phyloP scores from a whole-genome alignment of 495 filamentous ascomycete genomes.

The Xylaria bambusicola region DNA sequence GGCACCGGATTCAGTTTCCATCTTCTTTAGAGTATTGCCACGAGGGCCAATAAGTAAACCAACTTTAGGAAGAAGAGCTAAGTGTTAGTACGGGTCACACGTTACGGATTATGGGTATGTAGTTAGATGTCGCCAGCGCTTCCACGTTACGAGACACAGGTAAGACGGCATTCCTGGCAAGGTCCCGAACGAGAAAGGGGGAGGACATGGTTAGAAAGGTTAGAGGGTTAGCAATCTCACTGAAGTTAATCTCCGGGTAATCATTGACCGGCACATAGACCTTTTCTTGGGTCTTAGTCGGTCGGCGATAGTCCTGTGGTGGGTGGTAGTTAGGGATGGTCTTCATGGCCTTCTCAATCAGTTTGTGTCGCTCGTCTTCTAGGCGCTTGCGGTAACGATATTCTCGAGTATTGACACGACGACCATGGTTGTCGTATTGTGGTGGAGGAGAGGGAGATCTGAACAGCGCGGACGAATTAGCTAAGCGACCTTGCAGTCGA shows the following conservation, averaged over 20 bases:
- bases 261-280: constrained; percentile 99
- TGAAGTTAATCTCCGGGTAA: constrained; percentile 99
- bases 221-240: constrained; percentile 99
- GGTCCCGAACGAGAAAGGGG: constrained; percentile 43
- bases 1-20: constrained; percentile 94
- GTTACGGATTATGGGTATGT: constrained; percentile 32
- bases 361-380: constrained; percentile 97
- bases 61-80: constrained; percentile 91
- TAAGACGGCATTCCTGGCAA: constrained; percentile 34
- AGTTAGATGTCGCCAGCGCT: constrained; percentile 40
- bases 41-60: constrained; percentile 99
- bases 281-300: constrained; percentile 99
- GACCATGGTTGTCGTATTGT: constrained; percentile 97
- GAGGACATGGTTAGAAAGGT: constrained; percentile 68
- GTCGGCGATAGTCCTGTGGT: constrained; percentile 94
- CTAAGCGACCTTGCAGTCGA: not conserved
- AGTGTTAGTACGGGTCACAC: constrained; percentile 76
- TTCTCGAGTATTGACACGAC: constrained; percentile 97
- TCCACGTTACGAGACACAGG: constrained; percentile 31
- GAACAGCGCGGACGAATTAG: constrained; percentile 9
- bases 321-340: constrained; percentile 98
- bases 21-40: constrained; percentile 99
- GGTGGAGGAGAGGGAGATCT: constrained; percentile 95
- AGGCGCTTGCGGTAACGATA: constrained; percentile 95
- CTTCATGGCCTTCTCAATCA: constrained; percentile 97